Percentiles rank a stretch among this genome's conserved stretches.
These are phyloP conservation scores for Lachnellula suecica DNA, from an alignment of 2,329 filamentous ascomycete species.

Conservation along the genomic window DNA sequence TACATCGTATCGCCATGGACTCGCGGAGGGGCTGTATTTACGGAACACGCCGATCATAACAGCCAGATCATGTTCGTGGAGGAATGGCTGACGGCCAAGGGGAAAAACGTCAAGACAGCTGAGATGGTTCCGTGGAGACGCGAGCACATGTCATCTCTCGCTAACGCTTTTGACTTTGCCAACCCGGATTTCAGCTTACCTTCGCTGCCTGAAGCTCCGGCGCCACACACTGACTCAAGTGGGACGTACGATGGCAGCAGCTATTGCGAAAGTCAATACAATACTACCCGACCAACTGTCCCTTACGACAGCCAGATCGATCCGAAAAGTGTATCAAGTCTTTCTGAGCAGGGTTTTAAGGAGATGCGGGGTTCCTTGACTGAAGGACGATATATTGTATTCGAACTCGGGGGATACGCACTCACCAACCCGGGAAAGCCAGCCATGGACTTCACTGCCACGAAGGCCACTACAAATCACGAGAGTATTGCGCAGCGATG, in stretches of 20 bases:
- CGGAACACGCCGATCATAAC: slow-evolving; percentile 52
- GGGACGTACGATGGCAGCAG: slow-evolving; percentile 47
- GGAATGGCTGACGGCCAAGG: slow-evolving; percentile 46
- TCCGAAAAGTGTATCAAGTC: slow-evolving; percentile 33
- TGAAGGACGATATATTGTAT: slow-evolving; percentile 53
- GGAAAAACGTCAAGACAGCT: slow-evolving; percentile 38
- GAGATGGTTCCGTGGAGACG: slow-evolving; percentile 47
- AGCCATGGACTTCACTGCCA: slow-evolving; percentile 25
- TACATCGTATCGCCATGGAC: slow-evolving; percentile 56
- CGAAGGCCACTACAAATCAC: slow-evolving; percentile 36
- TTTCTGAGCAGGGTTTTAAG: slow-evolving; percentile 55
- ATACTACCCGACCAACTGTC: slow-evolving; percentile 39
- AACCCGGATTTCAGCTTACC: slow-evolving; percentile 50
- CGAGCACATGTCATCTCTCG: slow-evolving; percentile 46
- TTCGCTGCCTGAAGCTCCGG: slow-evolving; percentile 40
- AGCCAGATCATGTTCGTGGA: slow-evolving; percentile 55
- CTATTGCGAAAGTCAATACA: slow-evolving; percentile 42
- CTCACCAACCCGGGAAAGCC: slow-evolving; percentile 36
- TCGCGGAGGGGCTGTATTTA: slow-evolving; percentile 50
- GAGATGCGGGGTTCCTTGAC: slow-evolving; percentile 49
- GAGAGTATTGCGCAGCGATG: slow-evolving; percentile 45
- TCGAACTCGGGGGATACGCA: slow-evolving; percentile 46
- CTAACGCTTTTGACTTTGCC: slow-evolving; percentile 45
- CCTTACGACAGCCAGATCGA: slow-evolving; percentile 45
- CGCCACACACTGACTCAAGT: slow-evolving; percentile 40